These are phyloP conservation scores for Fusarium verrucosum DNA, from an alignment of 2,329 filamentous ascomycete genomes.

Conservation along the genomic window DNA sequence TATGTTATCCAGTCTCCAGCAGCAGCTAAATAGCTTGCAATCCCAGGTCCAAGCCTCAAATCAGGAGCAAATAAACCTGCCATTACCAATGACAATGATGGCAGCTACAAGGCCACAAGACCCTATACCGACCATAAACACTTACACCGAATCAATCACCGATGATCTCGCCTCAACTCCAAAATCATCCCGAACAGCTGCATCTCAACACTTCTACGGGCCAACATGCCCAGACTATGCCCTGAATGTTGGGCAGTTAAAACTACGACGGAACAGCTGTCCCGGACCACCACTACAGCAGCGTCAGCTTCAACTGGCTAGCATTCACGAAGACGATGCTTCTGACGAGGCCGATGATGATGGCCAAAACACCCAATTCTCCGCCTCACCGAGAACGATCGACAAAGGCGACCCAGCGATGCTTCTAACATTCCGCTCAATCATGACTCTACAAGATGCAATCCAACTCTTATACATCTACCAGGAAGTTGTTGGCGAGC, in stretches of 20 bases:
- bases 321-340: constrained; percentile 21
- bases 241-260: constrained; percentile 39
- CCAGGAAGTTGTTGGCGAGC: constrained; percentile 22
- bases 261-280: constrained; percentile 17
- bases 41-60: constrained; percentile 15
- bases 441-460: constrained; percentile 13
- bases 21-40: constrained; percentile 20
- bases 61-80: neutral
- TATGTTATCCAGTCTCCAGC: constrained; percentile 16
- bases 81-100: constrained; percentile 4
- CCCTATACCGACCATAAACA: neutral
- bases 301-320: constrained; percentile 23
- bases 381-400: neutral
- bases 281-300: constrained; percentile 9
- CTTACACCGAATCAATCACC: neutral
- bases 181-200: neutral
- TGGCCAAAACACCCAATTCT: neutral
- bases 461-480: constrained; percentile 20
- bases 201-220: constrained; percentile 37
- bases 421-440: constrained; percentile 19
- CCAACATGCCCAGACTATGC: constrained; percentile 44
- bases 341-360: constrained; percentile 9
- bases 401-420: constrained; percentile 20
- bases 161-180: neutral
- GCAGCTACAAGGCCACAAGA: neutral